phyloP scores from a whole-genome alignment of 1,284 basidiomycete species.

The Tylopilus sp. region DNA sequence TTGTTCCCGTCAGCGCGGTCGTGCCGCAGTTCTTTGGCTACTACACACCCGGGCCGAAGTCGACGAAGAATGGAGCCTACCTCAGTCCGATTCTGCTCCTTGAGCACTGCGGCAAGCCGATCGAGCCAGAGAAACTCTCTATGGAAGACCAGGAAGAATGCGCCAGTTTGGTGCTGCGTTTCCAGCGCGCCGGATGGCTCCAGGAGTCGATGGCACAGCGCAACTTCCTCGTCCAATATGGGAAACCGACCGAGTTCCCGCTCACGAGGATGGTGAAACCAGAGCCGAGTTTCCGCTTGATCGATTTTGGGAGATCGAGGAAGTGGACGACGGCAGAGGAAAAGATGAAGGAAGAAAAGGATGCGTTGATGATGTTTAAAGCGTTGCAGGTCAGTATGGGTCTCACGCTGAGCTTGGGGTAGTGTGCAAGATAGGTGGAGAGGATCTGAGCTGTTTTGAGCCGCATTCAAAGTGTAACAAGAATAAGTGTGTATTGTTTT shows the following conservation, averaged over 20 bases:
- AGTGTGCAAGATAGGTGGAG: no score
- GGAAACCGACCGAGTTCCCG: conserved; percentile 46
- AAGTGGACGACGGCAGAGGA: no score
- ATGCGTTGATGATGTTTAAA: no score
- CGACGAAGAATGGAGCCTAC: conserved; percentile 7
- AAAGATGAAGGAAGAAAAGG: no score
- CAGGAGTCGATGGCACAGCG: conserved; percentile 49
- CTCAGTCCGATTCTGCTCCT: conserved; percentile 48
- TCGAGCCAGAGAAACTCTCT: conserved; percentile 17
- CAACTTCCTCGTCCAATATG: conserved; percentile 48
- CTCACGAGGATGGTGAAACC: conserved; percentile 23
- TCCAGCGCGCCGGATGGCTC: conserved; percentile 41
- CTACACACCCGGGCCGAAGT: conserved; percentile 32
- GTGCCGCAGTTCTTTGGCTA: conserved; percentile 55
- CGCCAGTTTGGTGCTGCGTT: conserved; percentile 42
- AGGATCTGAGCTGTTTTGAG: no score
- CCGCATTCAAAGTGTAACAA: no score
- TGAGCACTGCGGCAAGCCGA: conserved; percentile 47
- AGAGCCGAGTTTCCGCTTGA: conserved; percentile 45
- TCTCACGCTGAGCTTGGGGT: no score
- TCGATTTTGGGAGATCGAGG: conserved; percentile 47
- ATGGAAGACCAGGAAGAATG: conserved; percentile 41
- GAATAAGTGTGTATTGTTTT: no score
- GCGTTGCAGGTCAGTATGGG: no score
- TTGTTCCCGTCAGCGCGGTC: conserved; percentile 48